Percentiles rank a stretch among this genome's conserved stretches.
Conservation (phyloP, 805 yeast genomes). For the Saturnispora kantuleensis region DNA sequence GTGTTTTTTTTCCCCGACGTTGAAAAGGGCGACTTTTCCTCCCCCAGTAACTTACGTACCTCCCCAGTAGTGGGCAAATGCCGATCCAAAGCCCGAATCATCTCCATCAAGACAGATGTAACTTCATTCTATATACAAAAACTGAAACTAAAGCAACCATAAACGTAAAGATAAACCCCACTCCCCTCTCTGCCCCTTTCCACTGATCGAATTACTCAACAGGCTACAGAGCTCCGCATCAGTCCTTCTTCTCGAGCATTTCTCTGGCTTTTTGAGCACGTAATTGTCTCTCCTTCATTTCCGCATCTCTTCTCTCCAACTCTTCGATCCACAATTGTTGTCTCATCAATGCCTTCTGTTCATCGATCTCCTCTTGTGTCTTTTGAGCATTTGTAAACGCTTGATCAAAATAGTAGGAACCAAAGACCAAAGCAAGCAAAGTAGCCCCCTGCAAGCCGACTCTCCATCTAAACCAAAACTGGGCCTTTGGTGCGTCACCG, state of each 20-base stretch:
- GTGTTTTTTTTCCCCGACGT: too few relatives aligned
- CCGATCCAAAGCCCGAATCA: too few relatives aligned
- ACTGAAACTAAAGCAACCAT: too few relatives aligned
- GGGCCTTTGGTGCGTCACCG: conserved; percentile 70
- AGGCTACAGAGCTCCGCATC: background rate
- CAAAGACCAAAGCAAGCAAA: conserved; percentile 69
- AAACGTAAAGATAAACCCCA: too few relatives aligned
- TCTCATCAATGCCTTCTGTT: conserved; percentile 75
- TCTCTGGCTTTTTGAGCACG: conserved; percentile 57
- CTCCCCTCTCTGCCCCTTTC: too few relatives aligned
- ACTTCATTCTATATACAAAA: too few relatives aligned
- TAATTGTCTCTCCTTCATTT: conserved; percentile 54
- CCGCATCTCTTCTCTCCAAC: conserved; percentile 75
- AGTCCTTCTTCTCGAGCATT: conserved; percentile 3
- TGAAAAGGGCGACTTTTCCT: too few relatives aligned
- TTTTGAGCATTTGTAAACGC: conserved; percentile 33
- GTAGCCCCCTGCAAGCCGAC: conserved; percentile 82
- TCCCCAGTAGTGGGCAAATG: too few relatives aligned
- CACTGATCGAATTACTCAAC: too few relatives aligned
- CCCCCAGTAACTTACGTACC: too few relatives aligned
- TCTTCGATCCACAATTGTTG: conserved; percentile 85
- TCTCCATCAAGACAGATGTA: too few relatives aligned
- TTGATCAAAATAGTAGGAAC: conserved; percentile 59
- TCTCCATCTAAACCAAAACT: conserved; percentile 82
- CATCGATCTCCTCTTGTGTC: conserved; percentile 53